Percentiles rank a stretch among this genome's conserved stretches.
phyloP scores from a whole-genome alignment of 176 grass and related monocot species.

The Oropetium thomaeum region DNA sequence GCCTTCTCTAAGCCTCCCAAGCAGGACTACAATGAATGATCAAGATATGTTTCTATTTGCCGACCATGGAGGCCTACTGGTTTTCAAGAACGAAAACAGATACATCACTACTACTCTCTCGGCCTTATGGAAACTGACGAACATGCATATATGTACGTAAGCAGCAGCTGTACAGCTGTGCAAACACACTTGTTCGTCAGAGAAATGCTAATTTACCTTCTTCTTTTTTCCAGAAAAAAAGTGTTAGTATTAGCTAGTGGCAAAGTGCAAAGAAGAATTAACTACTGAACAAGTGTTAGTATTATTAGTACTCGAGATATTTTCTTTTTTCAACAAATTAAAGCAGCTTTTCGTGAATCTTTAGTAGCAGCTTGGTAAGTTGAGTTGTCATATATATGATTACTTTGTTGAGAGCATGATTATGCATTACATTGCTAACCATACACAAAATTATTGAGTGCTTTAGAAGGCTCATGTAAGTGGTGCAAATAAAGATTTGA shows the following conservation, averaged over 20 bases:
- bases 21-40: not conserved
- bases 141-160: slow-evolving; percentile 1
- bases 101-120: not conserved
- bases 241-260: not conserved
- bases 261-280: too few relatives aligned
- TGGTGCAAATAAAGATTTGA: not conserved
- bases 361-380: too few relatives aligned
- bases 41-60: slow-evolving; percentile 45
- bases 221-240: too few relatives aligned
- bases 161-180: not conserved
- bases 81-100: not conserved
- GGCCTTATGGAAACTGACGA: not conserved
- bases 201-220: not conserved
- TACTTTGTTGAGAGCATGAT: too few relatives aligned
- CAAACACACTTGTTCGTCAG: not conserved
- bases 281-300: too few relatives aligned
- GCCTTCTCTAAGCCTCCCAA: slow-evolving; percentile 8
- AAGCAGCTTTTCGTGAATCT: too few relatives aligned
- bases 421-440: too few relatives aligned
- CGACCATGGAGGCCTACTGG: slow-evolving; percentile 13
- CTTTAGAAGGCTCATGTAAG: not conserved
- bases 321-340: too few relatives aligned
- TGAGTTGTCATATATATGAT: too few relatives aligned
- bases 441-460: too few relatives aligned
- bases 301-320: too few relatives aligned